phyloP scores from a whole-genome alignment of 495 filamentous ascomycete genomes.

The Aspergillus affinis region DNA sequence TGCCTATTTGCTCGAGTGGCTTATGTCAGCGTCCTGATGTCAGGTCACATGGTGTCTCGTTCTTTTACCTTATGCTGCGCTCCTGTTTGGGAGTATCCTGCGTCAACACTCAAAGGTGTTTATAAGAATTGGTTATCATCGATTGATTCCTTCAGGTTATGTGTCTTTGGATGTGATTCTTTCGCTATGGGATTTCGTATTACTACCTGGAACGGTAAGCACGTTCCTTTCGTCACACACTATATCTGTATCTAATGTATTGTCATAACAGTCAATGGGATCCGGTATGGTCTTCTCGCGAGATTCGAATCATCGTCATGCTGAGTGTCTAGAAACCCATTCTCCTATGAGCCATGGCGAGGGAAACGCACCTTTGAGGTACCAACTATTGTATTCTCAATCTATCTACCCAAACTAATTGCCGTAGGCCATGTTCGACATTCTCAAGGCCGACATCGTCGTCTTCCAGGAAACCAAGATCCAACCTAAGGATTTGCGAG shows the following conservation, averaged over 20 bases:
- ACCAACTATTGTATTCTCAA: constrained; percentile 1
- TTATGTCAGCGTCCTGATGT: constrained; percentile 38
- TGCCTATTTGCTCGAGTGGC: constrained; percentile 2
- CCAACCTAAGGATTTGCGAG: constrained; percentile 85
- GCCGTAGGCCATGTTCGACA: constrained; percentile 83
- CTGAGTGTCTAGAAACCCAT: constrained; percentile 69
- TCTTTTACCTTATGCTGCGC: too few relatives aligned
- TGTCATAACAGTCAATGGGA: constrained; percentile 74
- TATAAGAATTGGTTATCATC: neutral
- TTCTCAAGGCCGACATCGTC: constrained; percentile 88
- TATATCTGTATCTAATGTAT: neutral
- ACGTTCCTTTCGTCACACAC: neutral
- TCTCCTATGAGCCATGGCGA: constrained; percentile 93
- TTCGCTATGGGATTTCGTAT: constrained; percentile 70
- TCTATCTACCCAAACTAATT: constrained; percentile 6
- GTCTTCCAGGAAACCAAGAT: constrained; percentile 97
- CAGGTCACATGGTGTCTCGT: too few relatives aligned
- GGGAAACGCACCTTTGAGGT: constrained; percentile 81
- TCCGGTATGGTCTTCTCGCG: constrained; percentile 57
- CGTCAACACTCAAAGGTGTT: too few relatives aligned
- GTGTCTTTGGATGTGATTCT: constrained; percentile 19
- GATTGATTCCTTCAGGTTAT: neutral
- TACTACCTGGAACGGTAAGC: constrained; percentile 86
- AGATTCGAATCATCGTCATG: neutral
- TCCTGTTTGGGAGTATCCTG: neutral